These are phyloP conservation scores for Calonectria henricotiae DNA, from an alignment of 2,329 filamentous ascomycete species.

Conservation along the genomic window DNA sequence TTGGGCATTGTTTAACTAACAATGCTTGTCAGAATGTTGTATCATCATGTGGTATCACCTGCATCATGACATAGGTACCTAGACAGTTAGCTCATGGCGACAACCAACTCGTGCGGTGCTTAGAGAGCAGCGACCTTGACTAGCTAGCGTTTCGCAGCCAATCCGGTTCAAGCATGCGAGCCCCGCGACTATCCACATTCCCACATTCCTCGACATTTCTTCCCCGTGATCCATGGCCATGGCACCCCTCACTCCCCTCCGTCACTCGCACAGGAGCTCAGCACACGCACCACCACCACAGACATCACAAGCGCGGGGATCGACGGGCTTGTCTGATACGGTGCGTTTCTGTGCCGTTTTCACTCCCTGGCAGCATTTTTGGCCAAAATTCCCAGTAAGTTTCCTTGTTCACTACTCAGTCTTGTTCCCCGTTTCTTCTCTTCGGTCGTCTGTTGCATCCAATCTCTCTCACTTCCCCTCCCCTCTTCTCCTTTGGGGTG, in stretches of 20 bases:
- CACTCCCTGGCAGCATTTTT: background rate
- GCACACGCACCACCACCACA: constrained; percentile 10
- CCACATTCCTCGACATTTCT: constrained; percentile 24
- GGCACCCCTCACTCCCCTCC: constrained; percentile 20
- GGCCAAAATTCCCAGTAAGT: constrained; percentile 3
- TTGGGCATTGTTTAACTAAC: background rate
- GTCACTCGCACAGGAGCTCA: constrained; percentile 10
- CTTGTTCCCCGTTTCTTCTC: background rate
- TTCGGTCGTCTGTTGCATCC: background rate
- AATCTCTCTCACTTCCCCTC: constrained; percentile 16
- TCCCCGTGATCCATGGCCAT: constrained; percentile 22
- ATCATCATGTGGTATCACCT: background rate
- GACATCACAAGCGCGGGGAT: constrained; percentile 24
- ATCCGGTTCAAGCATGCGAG: constrained; percentile 22
- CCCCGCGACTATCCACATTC: constrained; percentile 22
- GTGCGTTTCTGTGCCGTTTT: constrained; percentile 7
- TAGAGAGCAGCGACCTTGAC: constrained; percentile 8
- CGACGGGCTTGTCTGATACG: constrained; percentile 15
- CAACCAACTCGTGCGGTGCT: constrained; percentile 14
- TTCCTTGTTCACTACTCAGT: background rate
- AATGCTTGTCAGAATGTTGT: constrained; percentile 14
- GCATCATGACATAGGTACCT: constrained; percentile 15
- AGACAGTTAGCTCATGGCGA: background rate
- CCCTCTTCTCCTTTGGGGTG: background rate
- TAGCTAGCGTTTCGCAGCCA: constrained; percentile 21